phyloP scores from a whole-genome alignment of 2,329 filamentous ascomycete genomes.

The Aureobasidium subglaciale region DNA sequence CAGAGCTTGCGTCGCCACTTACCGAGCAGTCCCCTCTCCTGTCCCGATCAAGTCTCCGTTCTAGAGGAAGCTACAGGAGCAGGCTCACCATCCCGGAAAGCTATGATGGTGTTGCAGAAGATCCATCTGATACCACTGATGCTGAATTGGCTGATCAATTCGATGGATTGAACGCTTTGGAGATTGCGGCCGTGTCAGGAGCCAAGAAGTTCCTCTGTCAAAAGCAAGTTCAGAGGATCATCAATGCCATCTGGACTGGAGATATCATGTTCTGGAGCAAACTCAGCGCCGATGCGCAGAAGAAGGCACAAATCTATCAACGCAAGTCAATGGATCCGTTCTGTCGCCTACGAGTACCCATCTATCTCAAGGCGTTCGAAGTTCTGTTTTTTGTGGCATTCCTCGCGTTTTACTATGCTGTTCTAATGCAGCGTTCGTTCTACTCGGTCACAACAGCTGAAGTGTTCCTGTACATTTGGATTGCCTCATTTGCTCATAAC shows the following conservation, averaged over 20 bases:
- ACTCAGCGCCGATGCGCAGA: conserved; percentile 64
- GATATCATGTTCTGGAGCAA: conserved; percentile 83
- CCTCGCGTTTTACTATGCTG: conserved; percentile 75
- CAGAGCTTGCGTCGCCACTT: neutral
- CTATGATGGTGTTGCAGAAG: neutral
- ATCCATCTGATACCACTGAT: neutral
- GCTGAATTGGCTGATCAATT: conserved; percentile 63
- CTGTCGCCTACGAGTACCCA: conserved; percentile 68
- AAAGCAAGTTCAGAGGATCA: conserved; percentile 70
- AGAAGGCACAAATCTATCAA: conserved; percentile 72
- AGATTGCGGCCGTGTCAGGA: conserved; percentile 73
- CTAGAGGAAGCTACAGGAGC: conserved; percentile 7
- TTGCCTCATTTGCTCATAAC: conserved; percentile 80
- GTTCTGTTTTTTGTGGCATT: conserved; percentile 73
- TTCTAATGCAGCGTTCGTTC: conserved; percentile 62
- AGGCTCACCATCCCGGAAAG: neutral
- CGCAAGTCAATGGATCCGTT: conserved; percentile 60
- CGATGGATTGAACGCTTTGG: conserved; percentile 73
- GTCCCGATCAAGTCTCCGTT: neutral
- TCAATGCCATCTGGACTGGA: conserved; percentile 78
- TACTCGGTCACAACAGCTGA: conserved; percentile 61
- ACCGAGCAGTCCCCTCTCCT: conserved; percentile 2
- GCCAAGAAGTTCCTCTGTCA: conserved; percentile 82
- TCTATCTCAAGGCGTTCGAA: conserved; percentile 80
- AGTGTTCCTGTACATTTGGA: conserved; percentile 72